Base-by-base conservation (phyloP, 2,329 filamentous ascomycete genomes). In the Elsinoe arachidis region DNA sequence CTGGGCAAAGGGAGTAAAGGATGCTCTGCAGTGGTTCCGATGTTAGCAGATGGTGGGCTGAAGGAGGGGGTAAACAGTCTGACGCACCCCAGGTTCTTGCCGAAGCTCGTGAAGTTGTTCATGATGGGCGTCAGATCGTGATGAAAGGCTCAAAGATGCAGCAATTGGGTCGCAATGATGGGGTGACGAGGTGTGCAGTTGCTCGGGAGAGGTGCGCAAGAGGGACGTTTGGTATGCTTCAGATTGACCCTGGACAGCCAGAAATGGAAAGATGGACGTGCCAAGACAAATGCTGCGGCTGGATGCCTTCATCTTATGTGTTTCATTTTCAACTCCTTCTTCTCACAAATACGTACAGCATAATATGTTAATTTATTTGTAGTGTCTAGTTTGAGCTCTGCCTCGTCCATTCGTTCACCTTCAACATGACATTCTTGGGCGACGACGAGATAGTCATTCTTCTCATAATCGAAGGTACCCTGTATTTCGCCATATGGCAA, bases 1-100 rank as follows among this genome's bases (percentile, higher is more conserved):
- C 69, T 90, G 87, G 63, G 91, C 90, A 72, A 95, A 96, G 35
- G 93, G 93, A 63, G 89, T 90, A 74, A 97, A 88, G 66, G 86
- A 85, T 63, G 88, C 86, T 70, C 90, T 91, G 69, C 68, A 83
- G 71, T 69, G 77, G 64, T 65, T 70, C 61, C 58, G 56, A 61
- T 58, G 56, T 58, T 14, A 47, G 39, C 58, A 58, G 59, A 55
- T 52, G 14, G 23, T 52, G 19, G 56, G 35, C 33, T 33, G 41
- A 47, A 9, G 34, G 44, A 19, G 21, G 17, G 38, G 41, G 34
- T 39, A 43, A 38, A 55, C 26, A 39, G 15, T 35, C 43, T 14
- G n/a, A 59, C 79, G 65, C 74, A 85, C 83, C 79, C 80, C 68
- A 88, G 78, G 73, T 81, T 86, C 78, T 87, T 87, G 67, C 84